phyloP scores from a whole-genome alignment of 129 eudicot genomes.

The Chrysanthemum makinoi region DNA sequence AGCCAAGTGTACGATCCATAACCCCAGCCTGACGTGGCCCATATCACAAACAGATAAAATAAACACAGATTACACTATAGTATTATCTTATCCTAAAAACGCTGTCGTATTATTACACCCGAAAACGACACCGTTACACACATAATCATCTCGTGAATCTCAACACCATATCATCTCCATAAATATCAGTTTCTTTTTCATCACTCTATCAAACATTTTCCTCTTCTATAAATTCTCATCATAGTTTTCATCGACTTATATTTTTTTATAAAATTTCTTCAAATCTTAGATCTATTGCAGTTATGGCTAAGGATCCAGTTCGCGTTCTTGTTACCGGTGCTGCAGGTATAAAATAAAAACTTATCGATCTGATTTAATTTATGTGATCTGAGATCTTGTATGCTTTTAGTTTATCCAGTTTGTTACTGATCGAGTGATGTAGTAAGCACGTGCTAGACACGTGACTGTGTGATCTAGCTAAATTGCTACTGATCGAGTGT shows the following conservation, averaged over 20 bases:
- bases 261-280: neutral
- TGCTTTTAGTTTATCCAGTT: neutral
- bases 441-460: neutral
- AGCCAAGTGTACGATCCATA: conserved; percentile 32
- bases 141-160: conserved; percentile 13
- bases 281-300: conserved; percentile 25
- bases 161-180: conserved; percentile 20
- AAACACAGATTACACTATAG: neutral
- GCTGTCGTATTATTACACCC: conserved; percentile 19
- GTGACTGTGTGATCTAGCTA: conserved; percentile 6
- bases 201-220: conserved; percentile 2
- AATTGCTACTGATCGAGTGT: neutral
- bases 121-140: conserved; percentile 22
- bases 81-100: conserved; percentile 3
- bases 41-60: conserved; percentile 16
- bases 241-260: conserved; percentile 26
- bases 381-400: conserved; percentile 10
- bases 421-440: neutral
- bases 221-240: conserved; percentile 6
- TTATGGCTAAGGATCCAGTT: conserved; percentile 82
- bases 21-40: conserved; percentile 33
- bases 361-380: neutral
- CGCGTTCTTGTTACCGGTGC: conserved; percentile 97
- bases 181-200: conserved; percentile 21
- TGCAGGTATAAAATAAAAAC: conserved; percentile 56